Evolutionary conservation across 176 grass and related monocot species (phyloP).

Genomic region (Chrysopogon serrulatus): DNA sequence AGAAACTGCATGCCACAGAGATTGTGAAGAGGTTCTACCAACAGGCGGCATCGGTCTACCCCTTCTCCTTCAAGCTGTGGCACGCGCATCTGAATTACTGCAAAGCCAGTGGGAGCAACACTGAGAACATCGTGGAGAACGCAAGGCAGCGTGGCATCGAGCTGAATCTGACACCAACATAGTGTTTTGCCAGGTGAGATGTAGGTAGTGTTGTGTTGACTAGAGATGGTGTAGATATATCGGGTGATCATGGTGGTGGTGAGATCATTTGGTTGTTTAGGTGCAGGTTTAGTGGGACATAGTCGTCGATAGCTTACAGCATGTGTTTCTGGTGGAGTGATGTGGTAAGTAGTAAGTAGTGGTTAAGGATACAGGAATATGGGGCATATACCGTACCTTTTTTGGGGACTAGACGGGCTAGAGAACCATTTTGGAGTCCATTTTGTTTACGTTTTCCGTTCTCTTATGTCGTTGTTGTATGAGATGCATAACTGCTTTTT

Average conservation of each 20-base stretch:
- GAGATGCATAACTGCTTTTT: not conserved
- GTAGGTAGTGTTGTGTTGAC: slow-evolving; percentile 35
- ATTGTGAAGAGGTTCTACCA: slow-evolving; percentile 67
- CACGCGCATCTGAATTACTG: slow-evolving; percentile 46
- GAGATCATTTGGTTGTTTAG: slow-evolving; percentile 20
- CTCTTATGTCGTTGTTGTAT: not conserved
- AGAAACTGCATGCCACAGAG: slow-evolving; percentile 46
- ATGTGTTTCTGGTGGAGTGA: not conserved
- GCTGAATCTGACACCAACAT: slow-evolving; percentile 36
- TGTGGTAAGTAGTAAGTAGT: not conserved
- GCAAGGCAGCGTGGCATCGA: slow-evolving; percentile 73
- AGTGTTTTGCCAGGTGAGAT: slow-evolving; percentile 12
- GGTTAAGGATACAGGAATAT: slow-evolving; percentile 15
- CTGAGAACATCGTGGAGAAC: slow-evolving; percentile 54
- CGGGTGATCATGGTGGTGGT: not conserved
- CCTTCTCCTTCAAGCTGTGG: slow-evolving; percentile 87
- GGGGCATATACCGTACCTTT: not conserved
- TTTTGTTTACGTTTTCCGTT: not conserved
- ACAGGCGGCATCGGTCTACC: slow-evolving; percentile 84
- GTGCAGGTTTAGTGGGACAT: slow-evolving; percentile 30
- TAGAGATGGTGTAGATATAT: slow-evolving; percentile 27
- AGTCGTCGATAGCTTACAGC: slow-evolving; percentile 23
- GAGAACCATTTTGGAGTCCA: not conserved
- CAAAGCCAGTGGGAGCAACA: slow-evolving; percentile 36
- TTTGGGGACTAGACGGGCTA: slow-evolving; percentile 1